Base-by-base conservation (phyloP, 176 grass and related monocot species). In the Pontederia paniculata region DNA sequence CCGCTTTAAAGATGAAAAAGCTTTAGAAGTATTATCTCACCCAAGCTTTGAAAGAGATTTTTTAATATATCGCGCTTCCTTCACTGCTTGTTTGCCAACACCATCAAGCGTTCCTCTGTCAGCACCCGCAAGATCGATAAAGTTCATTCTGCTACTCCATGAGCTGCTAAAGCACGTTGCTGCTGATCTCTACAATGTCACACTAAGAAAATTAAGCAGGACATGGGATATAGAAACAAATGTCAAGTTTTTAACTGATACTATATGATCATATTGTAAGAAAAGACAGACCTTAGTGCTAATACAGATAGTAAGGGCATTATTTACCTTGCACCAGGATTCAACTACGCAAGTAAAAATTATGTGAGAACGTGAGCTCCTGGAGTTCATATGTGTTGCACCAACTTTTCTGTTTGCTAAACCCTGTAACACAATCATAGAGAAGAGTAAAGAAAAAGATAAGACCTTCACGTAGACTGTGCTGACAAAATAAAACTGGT, bases 401-500 rank as follows among this genome's bases (percentile, higher is more conserved):
- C 93, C 93, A 67, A 91, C 69, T 91, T 91, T 98, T 83, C 87
- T 91, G 14, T 98, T 98, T 77, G 93, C 71, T 5, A 98, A 69
- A 23, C 93, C 93, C 93, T 98, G 72, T 42, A 59, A 23, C 15
- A 54, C 47, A 63, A 60, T 9, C 18, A 20, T 50, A 46, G 63
- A 13, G 6, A 68, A 58, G 70, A 65, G 56, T 12, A 13, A 10
- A 42, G 63, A 12, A 31, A 56, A 8, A 13, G 10, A 18, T 52
- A 16, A 16, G 15, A 16, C 18, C 50, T n/a, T n/a, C 18, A 18
- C 18, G 50, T 12, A 52, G 25, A 31, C 25, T 60, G 41, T 58
- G 55, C 20, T 37, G 49, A 18, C 47, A 54, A 68, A 6, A 52
- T 12, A 65, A 23, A 4, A n/a, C n/a, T n/a, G n/a, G n/a, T n/a